These are phyloP conservation scores for Luvunga scandens DNA, from an alignment of 345 rosid species.

Conservation along the genomic window DNA sequence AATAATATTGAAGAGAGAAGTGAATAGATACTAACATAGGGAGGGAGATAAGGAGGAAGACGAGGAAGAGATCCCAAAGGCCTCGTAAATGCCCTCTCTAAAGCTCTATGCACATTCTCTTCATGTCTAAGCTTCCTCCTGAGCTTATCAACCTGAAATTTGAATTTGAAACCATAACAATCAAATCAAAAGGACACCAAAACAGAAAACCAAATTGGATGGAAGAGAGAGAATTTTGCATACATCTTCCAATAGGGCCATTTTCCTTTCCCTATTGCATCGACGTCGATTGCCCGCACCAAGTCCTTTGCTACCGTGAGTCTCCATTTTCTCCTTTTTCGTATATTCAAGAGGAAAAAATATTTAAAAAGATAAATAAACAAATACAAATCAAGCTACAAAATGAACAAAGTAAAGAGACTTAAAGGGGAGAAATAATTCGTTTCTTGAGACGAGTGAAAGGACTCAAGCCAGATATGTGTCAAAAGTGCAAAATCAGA, in stretches of 20 bases:
- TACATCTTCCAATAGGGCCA: conserved; percentile 89
- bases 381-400: not conserved
- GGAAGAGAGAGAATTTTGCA: not conserved
- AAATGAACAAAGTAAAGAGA: conserved; percentile 10
- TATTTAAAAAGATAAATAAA: conserved; percentile 4
- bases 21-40: conserved; percentile 53
- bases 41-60: conserved; percentile 91
- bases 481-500: conserved; percentile 41
- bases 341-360: conserved; percentile 9
- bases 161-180: conserved; percentile 7
- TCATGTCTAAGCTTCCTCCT: conserved; percentile 92
- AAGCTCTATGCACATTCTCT: conserved; percentile 94
- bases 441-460: conserved; percentile 60
- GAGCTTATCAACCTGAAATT: conserved; percentile 80
- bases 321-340: conserved; percentile 62
- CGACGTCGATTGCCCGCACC: conserved; percentile 54
- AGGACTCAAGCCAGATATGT: conserved; percentile 45
- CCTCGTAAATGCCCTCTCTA: conserved; percentile 91
- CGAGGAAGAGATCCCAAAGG: conserved; percentile 97
- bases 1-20: not conserved
- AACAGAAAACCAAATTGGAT: not conserved
- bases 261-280: conserved; percentile 70
- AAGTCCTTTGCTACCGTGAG: conserved; percentile 32
- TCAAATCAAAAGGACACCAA: not conserved
- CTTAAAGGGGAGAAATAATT: conserved; percentile 35